Conservation (phyloP, 805 yeast genomes). For the Starmerella floris region DNA sequence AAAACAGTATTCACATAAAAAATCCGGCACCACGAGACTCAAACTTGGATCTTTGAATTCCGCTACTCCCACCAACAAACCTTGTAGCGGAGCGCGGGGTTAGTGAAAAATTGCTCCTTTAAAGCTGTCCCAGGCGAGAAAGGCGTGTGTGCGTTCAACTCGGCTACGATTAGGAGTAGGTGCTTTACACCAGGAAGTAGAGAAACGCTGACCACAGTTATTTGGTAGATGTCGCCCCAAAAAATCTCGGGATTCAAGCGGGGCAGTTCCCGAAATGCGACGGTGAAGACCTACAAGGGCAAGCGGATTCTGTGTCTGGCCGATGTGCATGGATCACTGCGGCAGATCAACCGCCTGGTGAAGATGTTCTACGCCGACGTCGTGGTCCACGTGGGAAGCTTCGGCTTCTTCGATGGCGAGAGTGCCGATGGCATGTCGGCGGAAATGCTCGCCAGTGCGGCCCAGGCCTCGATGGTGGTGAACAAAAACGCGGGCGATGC, state of each 20-base stretch:
- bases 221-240: background rate
- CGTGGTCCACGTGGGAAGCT: slow-evolving; percentile 62
- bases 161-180: no score
- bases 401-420: slow-evolving; percentile 57
- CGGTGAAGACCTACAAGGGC: slow-evolving; percentile 19
- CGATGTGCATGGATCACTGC: slow-evolving; percentile 42
- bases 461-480: slow-evolving; percentile 50
- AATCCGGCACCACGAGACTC: no score
- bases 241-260: background rate
- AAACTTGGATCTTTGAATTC: no score
- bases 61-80: no score
- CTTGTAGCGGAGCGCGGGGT: no score
- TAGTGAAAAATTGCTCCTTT: no score
- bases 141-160: no score
- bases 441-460: slow-evolving; percentile 40
- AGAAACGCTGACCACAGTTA: no score
- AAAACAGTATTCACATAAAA: no score
- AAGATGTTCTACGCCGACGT: slow-evolving; percentile 35
- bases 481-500: background rate
- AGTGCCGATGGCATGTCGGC: slow-evolving; percentile 43
- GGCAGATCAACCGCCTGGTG: slow-evolving; percentile 40
- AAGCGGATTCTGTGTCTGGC: slow-evolving; percentile 38
- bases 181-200: no score
- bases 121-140: no score
- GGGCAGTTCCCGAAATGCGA: background rate